These are phyloP conservation scores for Silene conica DNA, from an alignment of 148 eudicot species.

Conservation along the genomic window DNA sequence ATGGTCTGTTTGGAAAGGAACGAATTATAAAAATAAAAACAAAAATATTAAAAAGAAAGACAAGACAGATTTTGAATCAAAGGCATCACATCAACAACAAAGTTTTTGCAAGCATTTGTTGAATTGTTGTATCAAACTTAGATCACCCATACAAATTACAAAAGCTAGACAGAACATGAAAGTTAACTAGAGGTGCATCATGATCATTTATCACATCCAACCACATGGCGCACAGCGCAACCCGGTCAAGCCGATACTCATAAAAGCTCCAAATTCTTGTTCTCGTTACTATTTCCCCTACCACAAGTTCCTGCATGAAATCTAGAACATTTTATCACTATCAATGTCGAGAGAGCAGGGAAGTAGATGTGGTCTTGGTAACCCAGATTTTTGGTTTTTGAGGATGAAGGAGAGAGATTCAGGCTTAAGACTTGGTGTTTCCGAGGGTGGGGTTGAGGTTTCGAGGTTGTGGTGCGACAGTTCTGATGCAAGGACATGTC, in stretches of 20 bases:
- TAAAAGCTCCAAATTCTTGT: not conserved
- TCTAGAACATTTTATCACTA: not conserved
- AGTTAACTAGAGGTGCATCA: constrained; percentile 5
- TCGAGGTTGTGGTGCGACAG: too few species aligned
- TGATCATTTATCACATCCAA: not conserved
- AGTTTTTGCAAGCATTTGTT: not conserved
- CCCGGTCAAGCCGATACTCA: not conserved
- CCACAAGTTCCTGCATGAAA: not conserved
- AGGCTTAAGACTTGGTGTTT: too few species aligned
- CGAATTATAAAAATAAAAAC: not conserved
- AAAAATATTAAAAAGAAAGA: not conserved
- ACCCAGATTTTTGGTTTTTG: too few species aligned
- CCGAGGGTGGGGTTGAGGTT: too few species aligned
- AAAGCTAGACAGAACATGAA: not conserved
- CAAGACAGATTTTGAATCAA: not conserved
- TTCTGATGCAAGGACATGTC: too few species aligned
- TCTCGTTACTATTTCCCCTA: not conserved
- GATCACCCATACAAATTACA: constrained; percentile 2
- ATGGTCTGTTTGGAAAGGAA: not conserved
- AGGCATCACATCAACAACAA: not conserved
- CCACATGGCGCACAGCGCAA: not conserved
- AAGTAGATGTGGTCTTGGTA: too few species aligned
- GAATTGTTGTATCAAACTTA: not conserved
- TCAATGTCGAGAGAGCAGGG: too few species aligned
- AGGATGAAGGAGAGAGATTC: too few species aligned